phyloP scores from a whole-genome alignment of 2,329 filamentous ascomycete genomes.

The Colletotrichum shisoi region DNA sequence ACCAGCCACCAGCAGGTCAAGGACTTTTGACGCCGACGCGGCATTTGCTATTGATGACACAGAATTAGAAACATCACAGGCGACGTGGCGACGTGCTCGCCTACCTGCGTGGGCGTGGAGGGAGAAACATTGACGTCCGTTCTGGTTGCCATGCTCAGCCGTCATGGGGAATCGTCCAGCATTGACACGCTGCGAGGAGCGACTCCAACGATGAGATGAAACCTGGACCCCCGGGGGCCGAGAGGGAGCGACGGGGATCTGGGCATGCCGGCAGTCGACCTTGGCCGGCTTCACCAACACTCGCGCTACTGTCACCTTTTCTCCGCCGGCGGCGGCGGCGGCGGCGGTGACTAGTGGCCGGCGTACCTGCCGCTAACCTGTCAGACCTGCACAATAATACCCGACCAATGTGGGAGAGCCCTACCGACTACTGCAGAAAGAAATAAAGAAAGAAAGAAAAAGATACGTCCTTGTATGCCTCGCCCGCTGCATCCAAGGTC shows the following conservation, averaged over 20 bases:
- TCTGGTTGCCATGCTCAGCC: conserved; percentile 17
- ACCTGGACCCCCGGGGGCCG: conserved; percentile 26
- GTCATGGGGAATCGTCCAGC: conserved; percentile 33
- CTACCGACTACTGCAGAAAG: conserved; percentile 28
- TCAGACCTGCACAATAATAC: conserved; percentile 35
- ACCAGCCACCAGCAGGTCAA: conserved; percentile 25
- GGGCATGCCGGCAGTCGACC: conserved; percentile 36
- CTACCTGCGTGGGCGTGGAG: conserved; percentile 22
- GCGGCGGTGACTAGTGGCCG: conserved; percentile 5
- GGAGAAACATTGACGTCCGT: conserved; percentile 23
- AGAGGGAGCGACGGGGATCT: conserved; percentile 29
- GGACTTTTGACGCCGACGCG: conserved; percentile 26
- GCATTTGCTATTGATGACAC: conserved; percentile 26
- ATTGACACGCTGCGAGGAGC: conserved; percentile 36
- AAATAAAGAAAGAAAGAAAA: not conserved
- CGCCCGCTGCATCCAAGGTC: not conserved
- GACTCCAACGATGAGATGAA: conserved; percentile 37
- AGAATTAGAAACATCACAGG: conserved; percentile 37
- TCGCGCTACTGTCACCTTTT: conserved; percentile 20
- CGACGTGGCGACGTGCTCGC: conserved; percentile 9
- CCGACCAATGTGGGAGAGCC: conserved; percentile 32
- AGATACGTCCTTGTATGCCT: conserved; percentile 18
- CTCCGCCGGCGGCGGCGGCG: conserved; percentile 6
- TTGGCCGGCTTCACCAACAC: conserved; percentile 15
- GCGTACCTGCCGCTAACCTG: conserved; percentile 27